These are phyloP conservation scores for Eucalyptus regnans DNA, from an alignment of 345 rosid species.

Conservation along the genomic window DNA sequence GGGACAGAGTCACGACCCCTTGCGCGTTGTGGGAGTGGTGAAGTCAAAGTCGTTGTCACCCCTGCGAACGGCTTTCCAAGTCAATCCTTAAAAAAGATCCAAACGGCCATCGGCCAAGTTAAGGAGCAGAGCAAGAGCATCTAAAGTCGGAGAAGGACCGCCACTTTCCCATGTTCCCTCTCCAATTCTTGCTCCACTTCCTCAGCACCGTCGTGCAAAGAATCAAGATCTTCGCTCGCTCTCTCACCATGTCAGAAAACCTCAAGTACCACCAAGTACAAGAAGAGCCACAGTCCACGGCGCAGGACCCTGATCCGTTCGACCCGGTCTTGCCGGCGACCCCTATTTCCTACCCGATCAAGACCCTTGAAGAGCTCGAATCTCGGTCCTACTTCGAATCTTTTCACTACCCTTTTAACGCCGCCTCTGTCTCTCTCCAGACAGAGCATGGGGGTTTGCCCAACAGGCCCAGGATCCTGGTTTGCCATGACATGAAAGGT, in stretches of 20 bases:
- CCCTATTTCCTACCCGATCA: constrained; percentile 64
- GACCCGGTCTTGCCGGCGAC: constrained; percentile 37
- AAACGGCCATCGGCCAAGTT: neutral
- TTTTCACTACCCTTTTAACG: constrained; percentile 75
- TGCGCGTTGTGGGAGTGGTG: neutral
- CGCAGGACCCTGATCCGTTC: constrained; percentile 12
- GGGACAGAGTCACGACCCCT: neutral
- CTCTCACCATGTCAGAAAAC: constrained; percentile 14
- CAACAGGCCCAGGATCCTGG: constrained; percentile 49
- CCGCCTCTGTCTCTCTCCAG: constrained; percentile 32
- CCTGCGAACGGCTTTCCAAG: neutral
- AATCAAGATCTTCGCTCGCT: neutral
- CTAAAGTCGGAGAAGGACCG: neutral
- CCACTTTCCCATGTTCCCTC: neutral
- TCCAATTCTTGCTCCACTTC: constrained; percentile 1
- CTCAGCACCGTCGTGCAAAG: neutral
- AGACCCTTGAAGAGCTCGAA: constrained; percentile 45
- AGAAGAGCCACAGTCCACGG: neutral
- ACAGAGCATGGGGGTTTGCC: neutral
- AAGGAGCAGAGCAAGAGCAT: neutral
- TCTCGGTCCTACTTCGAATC: constrained; percentile 60
- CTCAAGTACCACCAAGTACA: neutral
- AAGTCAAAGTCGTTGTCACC: neutral
- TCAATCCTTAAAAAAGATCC: neutral
- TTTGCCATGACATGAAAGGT: constrained; percentile 79